Base-by-base conservation (phyloP, 305 asterid genomes). In the Withania somnifera region DNA sequence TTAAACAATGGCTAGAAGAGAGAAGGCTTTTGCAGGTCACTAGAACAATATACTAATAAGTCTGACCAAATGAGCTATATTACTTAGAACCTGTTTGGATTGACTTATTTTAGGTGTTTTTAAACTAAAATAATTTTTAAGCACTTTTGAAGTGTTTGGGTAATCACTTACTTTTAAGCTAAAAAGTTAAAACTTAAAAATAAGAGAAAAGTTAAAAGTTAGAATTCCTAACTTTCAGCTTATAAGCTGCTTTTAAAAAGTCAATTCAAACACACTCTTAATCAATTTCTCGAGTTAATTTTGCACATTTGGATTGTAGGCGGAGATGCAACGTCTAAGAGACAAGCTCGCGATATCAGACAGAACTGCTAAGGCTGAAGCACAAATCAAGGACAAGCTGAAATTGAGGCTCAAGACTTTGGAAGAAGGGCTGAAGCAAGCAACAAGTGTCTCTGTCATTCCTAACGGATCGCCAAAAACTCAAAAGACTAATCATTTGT, bases 1-100 rank as follows among this genome's bases (percentile, higher is more conserved):
- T 96, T 56, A 96, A 88, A 86, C 98, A 96, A 87, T 96, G 99
- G 99, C 88, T 94, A 50, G 98, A 96, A 84, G 98, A 96, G 85
- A 92, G 99, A 89, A 90, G 89, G 87, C 50, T 93, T 34, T 81
- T 91, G 73, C 99, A 94, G 94, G 98, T 90, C 32, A 50, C 7
- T 51, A 26, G 80, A 75, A 17, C 45, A 75, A 51, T 51, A 51
- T 28, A 32, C 45, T 26, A 2, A 47, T 26, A 75, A 50, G 60
- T 75, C 26, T 51, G 24, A 75, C 15, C 14, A 75, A 75, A 75
- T 50, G 15, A 75, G 45, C 4, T 19, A 10, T 5, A 6, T 11
- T n/a, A 45, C 20, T 45, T 73, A 47, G 47, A n/a, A n/a, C n/a
- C n/a, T n/a, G n/a, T n/a, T n/a, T n/a, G n/a, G n/a, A n/a, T n/a